Evolutionary conservation across 352 stramenopile genomes (phyloP).

Genomic region (Globisporangium radiosum): DNA sequence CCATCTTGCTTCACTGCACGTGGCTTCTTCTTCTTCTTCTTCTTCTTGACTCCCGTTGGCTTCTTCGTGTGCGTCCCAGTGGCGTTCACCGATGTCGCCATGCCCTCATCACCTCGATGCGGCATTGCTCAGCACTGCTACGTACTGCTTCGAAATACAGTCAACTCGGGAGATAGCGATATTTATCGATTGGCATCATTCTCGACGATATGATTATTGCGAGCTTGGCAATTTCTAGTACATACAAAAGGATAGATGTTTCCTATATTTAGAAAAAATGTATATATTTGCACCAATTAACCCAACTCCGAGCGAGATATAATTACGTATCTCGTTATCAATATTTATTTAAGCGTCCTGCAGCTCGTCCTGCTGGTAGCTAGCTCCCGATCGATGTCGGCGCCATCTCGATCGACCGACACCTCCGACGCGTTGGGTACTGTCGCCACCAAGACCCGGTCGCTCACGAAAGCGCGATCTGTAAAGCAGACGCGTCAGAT

Average conservation of each 20-base stretch:
- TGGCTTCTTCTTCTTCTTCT: constrained; percentile 16
- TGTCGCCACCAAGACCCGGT: background rate
- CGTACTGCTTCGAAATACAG: background rate
- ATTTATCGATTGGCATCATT: no score
- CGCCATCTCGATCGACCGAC: no score
- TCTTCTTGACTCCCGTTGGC: constrained; percentile 1
- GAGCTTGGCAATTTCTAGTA: no score
- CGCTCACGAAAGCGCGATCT: background rate
- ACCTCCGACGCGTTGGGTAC: background rate
- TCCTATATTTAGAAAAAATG: no score
- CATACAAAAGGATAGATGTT: no score
- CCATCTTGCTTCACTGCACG: background rate
- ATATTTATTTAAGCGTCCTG: no score
- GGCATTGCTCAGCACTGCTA: background rate
- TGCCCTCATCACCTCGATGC: background rate
- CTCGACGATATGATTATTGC: no score
- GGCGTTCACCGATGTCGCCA: background rate
- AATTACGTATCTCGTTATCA: no score
- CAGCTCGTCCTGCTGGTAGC: no score
- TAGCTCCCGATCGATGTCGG: no score
- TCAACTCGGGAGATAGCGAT: background rate
- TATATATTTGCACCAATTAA: no score
- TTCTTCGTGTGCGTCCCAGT: background rate
- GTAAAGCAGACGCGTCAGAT: constrained; percentile 5
- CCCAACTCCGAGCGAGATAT: no score